Percentiles rank a stretch among this genome's conserved stretches.
phyloP scores from a whole-genome alignment of 148 eudicot species.

The Euryodendron excelsum region DNA sequence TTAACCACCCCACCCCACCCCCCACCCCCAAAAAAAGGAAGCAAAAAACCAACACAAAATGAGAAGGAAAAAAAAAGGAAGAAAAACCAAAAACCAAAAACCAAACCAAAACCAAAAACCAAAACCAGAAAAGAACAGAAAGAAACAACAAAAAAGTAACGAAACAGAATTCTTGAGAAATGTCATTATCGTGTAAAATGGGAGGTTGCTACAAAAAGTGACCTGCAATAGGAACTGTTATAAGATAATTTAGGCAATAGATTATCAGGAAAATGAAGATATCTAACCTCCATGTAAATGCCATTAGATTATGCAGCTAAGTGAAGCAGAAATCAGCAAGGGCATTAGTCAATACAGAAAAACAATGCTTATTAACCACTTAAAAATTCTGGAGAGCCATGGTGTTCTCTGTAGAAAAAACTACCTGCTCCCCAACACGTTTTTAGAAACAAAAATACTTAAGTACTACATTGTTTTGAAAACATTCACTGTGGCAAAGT shows the following conservation, averaged over 20 bases:
- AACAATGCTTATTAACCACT: conserved; percentile 11
- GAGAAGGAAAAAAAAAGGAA: neutral
- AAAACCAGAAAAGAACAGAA: neutral
- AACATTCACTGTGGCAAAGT: conserved; percentile 17
- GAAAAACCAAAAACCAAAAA: too few relatives aligned
- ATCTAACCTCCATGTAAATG: neutral
- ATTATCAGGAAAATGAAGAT: neutral
- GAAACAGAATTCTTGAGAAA: neutral
- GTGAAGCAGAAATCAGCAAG: neutral
- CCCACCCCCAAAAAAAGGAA: neutral
- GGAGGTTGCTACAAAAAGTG: neutral
- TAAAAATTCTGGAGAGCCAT: conserved; percentile 18
- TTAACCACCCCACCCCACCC: neutral
- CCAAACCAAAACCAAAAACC: neutral
- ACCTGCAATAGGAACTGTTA: neutral
- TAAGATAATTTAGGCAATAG: neutral
- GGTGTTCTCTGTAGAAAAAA: conserved; percentile 10
- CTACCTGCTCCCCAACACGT: conserved; percentile 15
- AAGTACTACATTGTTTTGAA: conserved; percentile 35
- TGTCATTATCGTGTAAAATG: neutral
- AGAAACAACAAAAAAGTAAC: neutral
- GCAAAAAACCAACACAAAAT: neutral
- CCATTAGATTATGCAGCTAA: neutral
- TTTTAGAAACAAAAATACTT: conserved; percentile 21
- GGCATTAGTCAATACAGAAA: conserved; percentile 8